phyloP scores from a whole-genome alignment of 1,284 basidiomycete genomes.

The Tranzscheliella williamsii region DNA sequence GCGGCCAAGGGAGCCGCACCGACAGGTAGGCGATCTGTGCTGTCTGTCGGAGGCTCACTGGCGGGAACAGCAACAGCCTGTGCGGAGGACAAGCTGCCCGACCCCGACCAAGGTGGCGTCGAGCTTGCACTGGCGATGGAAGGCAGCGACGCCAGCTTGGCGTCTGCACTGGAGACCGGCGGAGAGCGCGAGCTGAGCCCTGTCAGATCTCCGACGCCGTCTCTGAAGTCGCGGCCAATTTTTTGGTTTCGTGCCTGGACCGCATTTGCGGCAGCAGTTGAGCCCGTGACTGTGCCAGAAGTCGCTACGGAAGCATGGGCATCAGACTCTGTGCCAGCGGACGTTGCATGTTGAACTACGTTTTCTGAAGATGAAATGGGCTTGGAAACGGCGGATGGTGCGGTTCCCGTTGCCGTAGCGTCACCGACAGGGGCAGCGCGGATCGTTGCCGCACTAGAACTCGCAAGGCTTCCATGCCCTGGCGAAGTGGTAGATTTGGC shows the following conservation, averaged over 20 bases:
- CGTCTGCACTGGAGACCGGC: conserved; percentile 10
- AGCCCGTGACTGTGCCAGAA: conserved; percentile 3
- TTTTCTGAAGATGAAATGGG: too few relatives aligned
- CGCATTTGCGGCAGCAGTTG: conserved; percentile 4
- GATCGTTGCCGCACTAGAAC: conserved; percentile 25
- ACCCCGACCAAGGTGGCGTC: conserved; percentile 17
- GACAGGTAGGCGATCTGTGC: conserved; percentile 14
- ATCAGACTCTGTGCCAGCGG: too few relatives aligned
- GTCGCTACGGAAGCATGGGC: too few relatives aligned
- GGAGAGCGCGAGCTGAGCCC: conserved; percentile 42
- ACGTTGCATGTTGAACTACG: too few relatives aligned
- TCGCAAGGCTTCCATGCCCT: conserved; percentile 21
- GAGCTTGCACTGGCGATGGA: conserved; percentile 10
- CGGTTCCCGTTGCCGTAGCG: too few relatives aligned
- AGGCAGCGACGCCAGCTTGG: conserved; percentile 10
- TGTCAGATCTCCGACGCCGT: conserved; percentile 34
- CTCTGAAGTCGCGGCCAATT: conserved; percentile 34
- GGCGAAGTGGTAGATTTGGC: neutral
- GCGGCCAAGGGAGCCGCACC: conserved; percentile 37
- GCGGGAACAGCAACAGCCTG: conserved; percentile 1
- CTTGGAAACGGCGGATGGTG: too few relatives aligned
- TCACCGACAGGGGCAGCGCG: neutral
- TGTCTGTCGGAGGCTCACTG: conserved; percentile 3
- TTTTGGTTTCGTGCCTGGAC: conserved; percentile 24
- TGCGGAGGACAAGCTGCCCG: conserved; percentile 3